Evolutionary conservation across 768 basidiomycete genomes (phyloP).

Genomic region (Pulveroboletus ravenelii): DNA sequence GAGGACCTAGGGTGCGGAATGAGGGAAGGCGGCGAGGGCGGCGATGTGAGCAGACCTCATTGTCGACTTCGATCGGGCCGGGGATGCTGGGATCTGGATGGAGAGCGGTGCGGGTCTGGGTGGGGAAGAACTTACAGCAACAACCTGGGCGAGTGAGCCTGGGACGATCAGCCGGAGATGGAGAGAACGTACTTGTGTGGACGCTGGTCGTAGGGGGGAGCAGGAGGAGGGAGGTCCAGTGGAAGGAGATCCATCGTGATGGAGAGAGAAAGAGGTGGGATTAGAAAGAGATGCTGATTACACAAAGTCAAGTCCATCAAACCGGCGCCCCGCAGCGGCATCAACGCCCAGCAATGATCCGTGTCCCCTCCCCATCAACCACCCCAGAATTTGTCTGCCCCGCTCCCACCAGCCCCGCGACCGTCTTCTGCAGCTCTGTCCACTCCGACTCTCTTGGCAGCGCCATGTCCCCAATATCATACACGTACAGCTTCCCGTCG

Average conservation of each 20-base stretch:
- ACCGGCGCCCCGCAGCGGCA: not conserved
- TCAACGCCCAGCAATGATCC: conserved; percentile 34
- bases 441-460: conserved; percentile 89
- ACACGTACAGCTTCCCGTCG: conserved; percentile 90
- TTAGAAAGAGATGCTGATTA: no score
- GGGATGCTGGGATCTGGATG: conserved; percentile 42
- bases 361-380: conserved; percentile 26
- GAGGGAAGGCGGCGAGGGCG: not conserved
- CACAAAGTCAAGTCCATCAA: no score
- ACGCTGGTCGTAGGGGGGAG: conserved; percentile 3
- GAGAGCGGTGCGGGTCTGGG: not conserved
- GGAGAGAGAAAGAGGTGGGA: not conserved
- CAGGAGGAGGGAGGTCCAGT: conserved; percentile 1
- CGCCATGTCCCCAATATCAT: conserved; percentile 90
- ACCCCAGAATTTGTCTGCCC: conserved; percentile 39
- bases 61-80: conserved; percentile 59
- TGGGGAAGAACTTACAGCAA: conserved; percentile 36
- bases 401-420: conserved; percentile 63
- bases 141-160: conserved; percentile 34
- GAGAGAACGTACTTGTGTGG: conserved; percentile 44
- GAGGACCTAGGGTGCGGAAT: conserved; percentile 53
- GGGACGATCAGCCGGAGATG: conserved; percentile 21
- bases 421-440: conserved; percentile 85
- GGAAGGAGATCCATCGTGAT: conserved; percentile 23
- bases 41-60: conserved; percentile 40